Evolutionary conservation across 2,329 filamentous ascomycete species (phyloP), one percentile per base, ranked within the genome.

Genomic region (Scopulariopsis brevicaulis): DNA sequence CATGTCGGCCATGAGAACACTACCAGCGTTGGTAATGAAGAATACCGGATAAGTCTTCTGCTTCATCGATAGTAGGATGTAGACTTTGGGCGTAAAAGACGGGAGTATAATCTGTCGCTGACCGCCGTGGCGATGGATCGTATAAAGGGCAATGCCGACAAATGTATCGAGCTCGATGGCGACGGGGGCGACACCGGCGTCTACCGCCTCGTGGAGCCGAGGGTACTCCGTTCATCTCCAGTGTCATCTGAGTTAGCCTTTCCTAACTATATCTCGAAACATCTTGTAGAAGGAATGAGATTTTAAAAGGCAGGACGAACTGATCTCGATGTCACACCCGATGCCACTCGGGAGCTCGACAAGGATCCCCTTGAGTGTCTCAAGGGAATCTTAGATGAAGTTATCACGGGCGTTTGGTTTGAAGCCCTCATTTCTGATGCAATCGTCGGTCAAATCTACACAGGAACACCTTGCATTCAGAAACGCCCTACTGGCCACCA

Each of bases 201-300:
- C 67, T 10, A 62, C 60, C 4, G 71, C 65, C 64, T 75, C 73
- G 59, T 69, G 68, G 15, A 73, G 62, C 54, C 69, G 66, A 3
- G 71, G 72, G 59, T 74, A 75, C 62, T 75, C 72, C 74, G 12
- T 25, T 25, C n/a, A n/a, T n/a, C n/a, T n/a, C n/a, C n/a, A n/a
- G n/a, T n/a, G n/a, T 8, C 20, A 18, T 51, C 22, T 50, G 12
- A 40, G 37, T 40, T 18, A 40, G 18, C 14, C 18, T 18, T 4
- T 14, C 37, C 37, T 40, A 18, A 40, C 18, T 37, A 8, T 37
- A 37, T 14, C 7, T 7, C 7, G 34, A 37, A 37, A 37, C 7
- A 14, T n/a, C n/a, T n/a, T n/a, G 34, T 7, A 14, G 34, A 37
- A 14, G 34, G 34, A 14, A 14, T 7, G 14, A 37, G 34, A 37